Conservation (phyloP, 2,329 filamentous ascomycete genomes). For the Erysiphe pulchra region DNA sequence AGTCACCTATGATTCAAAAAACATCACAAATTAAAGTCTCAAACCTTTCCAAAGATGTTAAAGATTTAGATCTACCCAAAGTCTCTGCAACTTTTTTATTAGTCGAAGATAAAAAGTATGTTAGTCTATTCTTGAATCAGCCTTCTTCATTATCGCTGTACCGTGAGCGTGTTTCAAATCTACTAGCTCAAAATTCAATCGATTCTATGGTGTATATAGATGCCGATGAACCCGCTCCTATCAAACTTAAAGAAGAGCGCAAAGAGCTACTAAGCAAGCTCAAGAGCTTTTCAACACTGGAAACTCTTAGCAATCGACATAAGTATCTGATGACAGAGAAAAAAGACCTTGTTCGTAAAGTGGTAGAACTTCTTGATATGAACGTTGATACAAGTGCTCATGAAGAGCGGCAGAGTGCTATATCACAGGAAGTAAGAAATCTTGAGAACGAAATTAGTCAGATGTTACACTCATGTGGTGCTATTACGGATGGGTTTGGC, state of each 20-base stretch:
- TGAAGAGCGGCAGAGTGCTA: constrained; percentile 5
- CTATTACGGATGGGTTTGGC: constrained; percentile 11
- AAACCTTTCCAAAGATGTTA: constrained; percentile 4
- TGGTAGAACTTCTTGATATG: constrained; percentile 6
- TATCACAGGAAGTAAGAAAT: constrained; percentile 7
- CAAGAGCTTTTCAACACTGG: constrained; percentile 5
- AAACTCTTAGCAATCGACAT: constrained; percentile 2
- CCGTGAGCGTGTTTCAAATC: constrained; percentile 4
- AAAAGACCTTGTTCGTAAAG: constrained; percentile 4
- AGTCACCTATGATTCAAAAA: constrained; percentile 4
- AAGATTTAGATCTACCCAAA: constrained; percentile 5
- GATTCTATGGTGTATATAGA: constrained; percentile 7
- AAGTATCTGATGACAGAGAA: constrained; percentile 5
- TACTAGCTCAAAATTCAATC: constrained; percentile 6
- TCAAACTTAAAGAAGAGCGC: constrained; percentile 7
- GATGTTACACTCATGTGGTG: constrained; percentile 9
- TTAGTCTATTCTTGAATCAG: constrained; percentile 6
- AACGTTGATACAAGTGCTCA: constrained; percentile 5
- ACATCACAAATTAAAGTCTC: background rate
- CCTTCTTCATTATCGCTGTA: constrained; percentile 6
- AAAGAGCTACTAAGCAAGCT: constrained; percentile 7
- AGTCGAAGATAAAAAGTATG: constrained; percentile 9
- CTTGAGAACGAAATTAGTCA: constrained; percentile 8
- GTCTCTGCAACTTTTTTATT: constrained; percentile 5
- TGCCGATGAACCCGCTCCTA: constrained; percentile 4